Evolutionary conservation across 352 stramenopile genomes (phyloP).

Genomic region (Pythium rishiriense): DNA sequence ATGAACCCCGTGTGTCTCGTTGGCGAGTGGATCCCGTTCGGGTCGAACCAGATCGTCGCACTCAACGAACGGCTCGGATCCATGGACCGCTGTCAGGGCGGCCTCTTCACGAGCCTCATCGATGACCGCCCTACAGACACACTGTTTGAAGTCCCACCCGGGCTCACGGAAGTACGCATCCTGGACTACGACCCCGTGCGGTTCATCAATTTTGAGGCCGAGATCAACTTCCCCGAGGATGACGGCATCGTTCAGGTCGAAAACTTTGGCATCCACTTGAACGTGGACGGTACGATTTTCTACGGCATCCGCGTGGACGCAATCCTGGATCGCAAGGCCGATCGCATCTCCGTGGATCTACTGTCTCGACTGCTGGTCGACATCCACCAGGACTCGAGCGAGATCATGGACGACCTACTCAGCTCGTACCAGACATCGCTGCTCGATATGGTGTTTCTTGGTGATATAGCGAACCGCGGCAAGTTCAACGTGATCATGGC

Average conservation of each 20-base stretch:
- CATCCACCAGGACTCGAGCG: conserved; percentile 92
- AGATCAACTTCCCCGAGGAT: conserved; percentile 95
- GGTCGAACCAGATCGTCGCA: conserved; percentile 95
- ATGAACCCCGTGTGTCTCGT: conserved; percentile 94
- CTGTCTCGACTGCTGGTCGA: conserved; percentile 94
- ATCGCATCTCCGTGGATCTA: conserved; percentile 95
- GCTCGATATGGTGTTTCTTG: conserved; percentile 93
- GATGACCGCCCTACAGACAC: conserved; percentile 78
- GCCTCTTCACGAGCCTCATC: conserved; percentile 92
- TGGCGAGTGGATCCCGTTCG: conserved; percentile 97
- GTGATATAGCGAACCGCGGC: conserved; percentile 90
- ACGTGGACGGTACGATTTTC: conserved; percentile 68
- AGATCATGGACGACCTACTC: conserved; percentile 93
- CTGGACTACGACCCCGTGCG: conserved; percentile 96
- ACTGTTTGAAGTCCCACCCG: conserved; percentile 82
- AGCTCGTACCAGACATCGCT: conserved; percentile 93
- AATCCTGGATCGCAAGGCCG: conserved; percentile 93
- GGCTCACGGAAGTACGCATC: conserved; percentile 93
- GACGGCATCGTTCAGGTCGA: conserved; percentile 94
- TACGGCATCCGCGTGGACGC: conserved; percentile 89
- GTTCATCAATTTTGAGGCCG: conserved; percentile 97
- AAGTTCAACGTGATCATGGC: conserved; percentile 98
- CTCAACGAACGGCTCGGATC: conserved; percentile 95
- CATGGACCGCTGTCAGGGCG: conserved; percentile 93
- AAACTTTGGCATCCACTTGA: conserved; percentile 91